phyloP scores from a whole-genome alignment of 495 filamentous ascomycete species.

The Penicillium pancosmium region DNA sequence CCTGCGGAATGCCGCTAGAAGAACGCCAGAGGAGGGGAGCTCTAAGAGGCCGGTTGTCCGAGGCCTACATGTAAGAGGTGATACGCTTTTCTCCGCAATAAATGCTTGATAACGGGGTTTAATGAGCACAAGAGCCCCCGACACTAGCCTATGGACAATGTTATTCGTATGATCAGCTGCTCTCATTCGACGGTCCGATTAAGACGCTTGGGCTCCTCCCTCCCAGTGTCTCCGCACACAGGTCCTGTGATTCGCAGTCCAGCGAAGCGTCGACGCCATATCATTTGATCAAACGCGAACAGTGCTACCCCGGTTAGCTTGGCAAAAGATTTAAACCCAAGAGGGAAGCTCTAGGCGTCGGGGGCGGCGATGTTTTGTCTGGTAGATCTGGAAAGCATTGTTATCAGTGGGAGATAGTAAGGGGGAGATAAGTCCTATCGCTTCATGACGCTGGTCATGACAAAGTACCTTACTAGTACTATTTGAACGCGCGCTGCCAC shows the following conservation, averaged over 20 bases:
- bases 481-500: neutral
- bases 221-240: constrained; percentile 19
- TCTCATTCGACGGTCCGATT: constrained; percentile 9
- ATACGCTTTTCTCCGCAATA: neutral
- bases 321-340: constrained; percentile 30
- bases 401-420: constrained; percentile 10
- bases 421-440: constrained; percentile 17
- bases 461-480: neutral
- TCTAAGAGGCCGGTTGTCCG: neutral
- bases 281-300: constrained; percentile 19
- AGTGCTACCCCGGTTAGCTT: constrained; percentile 23
- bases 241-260: constrained; percentile 24
- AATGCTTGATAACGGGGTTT: constrained; percentile 1
- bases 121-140: neutral
- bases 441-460: neutral
- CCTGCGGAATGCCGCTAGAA: constrained; percentile 14
- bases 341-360: constrained; percentile 39
- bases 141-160: neutral
- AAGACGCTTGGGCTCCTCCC: neutral
- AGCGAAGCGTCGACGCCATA: constrained; percentile 4
- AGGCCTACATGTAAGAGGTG: neutral
- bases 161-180: neutral
- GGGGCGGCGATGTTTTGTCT: constrained; percentile 15
- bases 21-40: neutral
- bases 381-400: neutral